phyloP scores from a whole-genome alignment of 306 rosid species.

The Glycine soja region DNA sequence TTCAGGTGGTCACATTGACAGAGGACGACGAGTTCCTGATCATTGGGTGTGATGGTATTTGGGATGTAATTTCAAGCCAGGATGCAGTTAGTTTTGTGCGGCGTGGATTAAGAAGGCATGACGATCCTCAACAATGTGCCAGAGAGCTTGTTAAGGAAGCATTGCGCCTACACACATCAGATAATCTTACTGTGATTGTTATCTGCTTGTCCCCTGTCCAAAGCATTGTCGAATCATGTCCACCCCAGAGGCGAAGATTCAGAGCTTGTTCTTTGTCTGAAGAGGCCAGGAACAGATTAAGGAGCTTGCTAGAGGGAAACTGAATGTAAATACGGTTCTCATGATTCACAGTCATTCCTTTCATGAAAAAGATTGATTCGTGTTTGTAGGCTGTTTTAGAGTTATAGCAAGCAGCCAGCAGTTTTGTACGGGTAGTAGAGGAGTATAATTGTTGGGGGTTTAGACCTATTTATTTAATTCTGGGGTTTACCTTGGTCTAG shows the following conservation, averaged over 20 bases:
- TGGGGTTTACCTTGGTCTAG: constrained; percentile 19
- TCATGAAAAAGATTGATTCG: constrained; percentile 33
- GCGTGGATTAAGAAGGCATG: constrained; percentile 72
- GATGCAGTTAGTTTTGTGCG: constrained; percentile 81
- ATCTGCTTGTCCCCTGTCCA: constrained; percentile 50
- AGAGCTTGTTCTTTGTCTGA: constrained; percentile 62
- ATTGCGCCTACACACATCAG: constrained; percentile 64
- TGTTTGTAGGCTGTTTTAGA: constrained; percentile 67
- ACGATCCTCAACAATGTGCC: constrained; percentile 79
- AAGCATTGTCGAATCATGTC: constrained; percentile 50
- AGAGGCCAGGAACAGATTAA: constrained; percentile 62
- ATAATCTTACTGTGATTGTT: constrained; percentile 54
- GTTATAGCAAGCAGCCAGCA: constrained; percentile 59
- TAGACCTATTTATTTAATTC: constrained; percentile 28
- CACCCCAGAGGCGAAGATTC: constrained; percentile 62
- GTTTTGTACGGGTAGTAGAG: constrained; percentile 64
- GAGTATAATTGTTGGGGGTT: not conserved
- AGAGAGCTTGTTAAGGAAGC: constrained; percentile 81
- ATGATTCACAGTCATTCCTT: constrained; percentile 37
- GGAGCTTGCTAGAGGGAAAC: constrained; percentile 68
- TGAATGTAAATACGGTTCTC: constrained; percentile 53
- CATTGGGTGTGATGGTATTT: constrained; percentile 86
- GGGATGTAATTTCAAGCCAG: constrained; percentile 91
- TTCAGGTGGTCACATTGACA: constrained; percentile 64
- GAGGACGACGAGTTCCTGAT: constrained; percentile 84